Evolutionary conservation across 306 rosid species (phyloP), one percentile per base, ranked within the genome.

Genomic region (Fagus sylvatica): DNA sequence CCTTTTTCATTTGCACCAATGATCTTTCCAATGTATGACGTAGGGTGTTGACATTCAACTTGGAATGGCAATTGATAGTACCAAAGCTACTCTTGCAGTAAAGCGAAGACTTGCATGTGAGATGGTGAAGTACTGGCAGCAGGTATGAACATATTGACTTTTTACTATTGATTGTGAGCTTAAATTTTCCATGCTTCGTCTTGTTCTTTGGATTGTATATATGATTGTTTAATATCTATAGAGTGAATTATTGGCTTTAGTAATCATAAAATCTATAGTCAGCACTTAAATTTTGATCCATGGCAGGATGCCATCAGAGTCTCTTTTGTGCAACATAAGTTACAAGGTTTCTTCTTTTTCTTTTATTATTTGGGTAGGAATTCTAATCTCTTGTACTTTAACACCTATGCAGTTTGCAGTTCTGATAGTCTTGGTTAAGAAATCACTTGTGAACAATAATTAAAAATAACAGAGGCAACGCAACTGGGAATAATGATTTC

Each of bases 121-220:
- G 90, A 92, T 95, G 98, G 91, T 91, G 75, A 95, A 95, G 81
- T 95, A 92, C 74, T 95, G 98, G 98, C 98, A 95, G 87, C 98
- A 93, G 97, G 98, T 95, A 78, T 30, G 73, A 65, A 64, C 74
- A 77, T 71, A 13, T 62, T 28, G 66, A 49, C 34, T 74, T 71
- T 66, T 74, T 9, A 11, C 22, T 16, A 10, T 55, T 57, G 66
- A 68, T 70, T 32, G 15, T 19, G 57, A 7, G 16, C 56, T 71
- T 30, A 61, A 61, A 60, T 8, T 43, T 7, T 55, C 36, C 72
- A 60, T 37, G 57, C 13, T 33, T 43, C 22, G 43, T 48, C 43
- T 72, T 49, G 19, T 55, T 16, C 6, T 49, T 19, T 72, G 32
- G 56, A 13, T 49, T 72, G 33, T 39, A 49, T 61, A 15, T 51